Base-by-base conservation (phyloP, 768 basidiomycete species). In the Termitomyces sp. region DNA sequence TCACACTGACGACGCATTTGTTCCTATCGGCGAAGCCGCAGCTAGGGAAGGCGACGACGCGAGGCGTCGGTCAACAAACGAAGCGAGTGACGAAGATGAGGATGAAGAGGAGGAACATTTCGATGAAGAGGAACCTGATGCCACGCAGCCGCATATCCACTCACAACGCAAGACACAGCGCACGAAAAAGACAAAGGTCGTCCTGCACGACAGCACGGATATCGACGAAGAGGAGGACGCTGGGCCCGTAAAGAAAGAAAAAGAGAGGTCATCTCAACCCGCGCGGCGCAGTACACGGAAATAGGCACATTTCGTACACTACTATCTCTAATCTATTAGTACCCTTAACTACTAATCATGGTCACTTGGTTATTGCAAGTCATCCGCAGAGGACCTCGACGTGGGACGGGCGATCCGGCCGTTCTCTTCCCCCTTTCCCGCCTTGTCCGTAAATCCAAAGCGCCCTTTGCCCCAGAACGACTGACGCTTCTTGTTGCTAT, bases 381-480 rank as follows among this genome's bases (percentile, higher is more conserved):
- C 58, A 41, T 59, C 49, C 15, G 52, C 44, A 26, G 47, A 54
- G 24, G 48, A 34, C 42, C n/a, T 45, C 16, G 46, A 39, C 26
- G 29, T 36, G 15, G 59, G 63, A 26, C 61, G 66, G 24, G 70
- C 64, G 13, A 86, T 80, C 36, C 75, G 77, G 4, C 79, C 81
- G 29, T 79, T 80, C 44, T 78, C 78, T 26, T 62, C 69, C 8
- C 62, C 66, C 51, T 65, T 64, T 28, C 70, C 64, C 1, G 66
- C 64, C 62, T 76, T 73, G 63, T 85, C 77, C 10, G 83, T 80
- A 70, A 96, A 97, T 20, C 94, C 94, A 69, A 98, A 98, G 48
- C 81, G 80, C 57, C 86, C 92, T 65, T 88, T 92, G 26, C 94
- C 95, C 83, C 94, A 94, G 34, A 88, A 86, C 65, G 86, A 84